A percentile compares a stretch with the other conserved stretches of the same genome.
These are phyloP conservation scores for Diaporthe australafricana DNA, from an alignment of 2,329 filamentous ascomycete species.

Conservation along the genomic window DNA sequence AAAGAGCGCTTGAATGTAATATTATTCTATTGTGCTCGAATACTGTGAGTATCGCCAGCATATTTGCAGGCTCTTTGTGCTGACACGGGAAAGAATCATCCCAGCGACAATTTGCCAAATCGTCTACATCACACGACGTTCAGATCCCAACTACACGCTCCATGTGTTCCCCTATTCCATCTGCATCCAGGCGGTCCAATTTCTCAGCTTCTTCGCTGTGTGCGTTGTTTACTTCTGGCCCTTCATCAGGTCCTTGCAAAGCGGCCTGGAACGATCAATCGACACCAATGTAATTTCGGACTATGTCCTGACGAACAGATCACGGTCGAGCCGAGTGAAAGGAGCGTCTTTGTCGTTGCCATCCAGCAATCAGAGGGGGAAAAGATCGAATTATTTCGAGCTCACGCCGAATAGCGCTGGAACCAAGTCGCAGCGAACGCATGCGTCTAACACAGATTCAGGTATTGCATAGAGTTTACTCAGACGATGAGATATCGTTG, in stretches of 20 bases:
- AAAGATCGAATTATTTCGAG: not conserved
- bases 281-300: not conserved
- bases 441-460: not conserved
- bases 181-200: not conserved
- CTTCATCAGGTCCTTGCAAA: not conserved
- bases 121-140: not conserved
- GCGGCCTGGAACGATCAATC: not conserved
- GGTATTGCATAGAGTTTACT: not conserved
- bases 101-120: not conserved
- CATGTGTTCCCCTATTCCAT: not conserved
- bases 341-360: not conserved
- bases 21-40: not conserved
- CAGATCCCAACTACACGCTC: not conserved
- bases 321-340: not conserved
- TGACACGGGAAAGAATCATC: not conserved
- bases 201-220: not conserved
- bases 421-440: not conserved
- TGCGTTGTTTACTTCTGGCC: conserved; percentile 1
- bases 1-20: not conserved
- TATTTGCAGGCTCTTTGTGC: not conserved
- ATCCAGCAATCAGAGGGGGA: not conserved
- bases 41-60: not conserved
- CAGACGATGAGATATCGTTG: not conserved
- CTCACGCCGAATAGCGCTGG: not conserved
- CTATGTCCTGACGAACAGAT: not conserved